Percentiles rank a stretch among this genome's conserved stretches.
Conservation (phyloP, 148 eudicot species). For the Rhododendron molle region DNA sequence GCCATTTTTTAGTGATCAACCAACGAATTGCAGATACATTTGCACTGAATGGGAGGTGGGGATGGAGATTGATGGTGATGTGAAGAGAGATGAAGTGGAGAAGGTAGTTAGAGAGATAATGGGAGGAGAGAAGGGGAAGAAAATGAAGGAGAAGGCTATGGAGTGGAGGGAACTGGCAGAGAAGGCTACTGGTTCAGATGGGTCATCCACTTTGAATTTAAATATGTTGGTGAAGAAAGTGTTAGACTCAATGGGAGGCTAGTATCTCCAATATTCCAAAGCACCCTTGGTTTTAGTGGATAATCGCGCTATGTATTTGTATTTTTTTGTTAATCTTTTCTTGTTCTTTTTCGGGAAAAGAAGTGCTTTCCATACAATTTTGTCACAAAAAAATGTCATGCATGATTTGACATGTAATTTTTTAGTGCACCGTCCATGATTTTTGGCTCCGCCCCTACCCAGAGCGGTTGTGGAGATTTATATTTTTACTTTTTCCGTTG, state of each 20-base stretch:
- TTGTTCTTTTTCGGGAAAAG: not conserved
- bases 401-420: not conserved
- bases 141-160: not conserved
- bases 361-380: not conserved
- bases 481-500: not conserved
- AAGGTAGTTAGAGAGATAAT: not conserved
- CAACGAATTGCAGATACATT: too few relatives aligned
- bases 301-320: not conserved
- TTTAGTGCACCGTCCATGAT: too few relatives aligned
- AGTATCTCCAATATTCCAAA: not conserved
- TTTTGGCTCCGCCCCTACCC: too few relatives aligned
- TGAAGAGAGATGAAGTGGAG: too few relatives aligned
- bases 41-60: too few relatives aligned
- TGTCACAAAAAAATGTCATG: too few relatives aligned
- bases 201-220: not conserved
- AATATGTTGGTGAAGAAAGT: slow-evolving; percentile 5
- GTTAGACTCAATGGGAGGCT: not conserved
- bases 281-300: not conserved
- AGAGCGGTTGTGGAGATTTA: not conserved
- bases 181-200: not conserved
- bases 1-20: too few relatives aligned
- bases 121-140: not conserved
- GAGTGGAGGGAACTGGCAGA: slow-evolving; percentile 1
- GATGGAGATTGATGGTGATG: too few relatives aligned
- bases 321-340: not conserved